These are phyloP conservation scores for Nicotiana undulata DNA, from an alignment of 257 asterid species.

Conservation along the genomic window DNA sequence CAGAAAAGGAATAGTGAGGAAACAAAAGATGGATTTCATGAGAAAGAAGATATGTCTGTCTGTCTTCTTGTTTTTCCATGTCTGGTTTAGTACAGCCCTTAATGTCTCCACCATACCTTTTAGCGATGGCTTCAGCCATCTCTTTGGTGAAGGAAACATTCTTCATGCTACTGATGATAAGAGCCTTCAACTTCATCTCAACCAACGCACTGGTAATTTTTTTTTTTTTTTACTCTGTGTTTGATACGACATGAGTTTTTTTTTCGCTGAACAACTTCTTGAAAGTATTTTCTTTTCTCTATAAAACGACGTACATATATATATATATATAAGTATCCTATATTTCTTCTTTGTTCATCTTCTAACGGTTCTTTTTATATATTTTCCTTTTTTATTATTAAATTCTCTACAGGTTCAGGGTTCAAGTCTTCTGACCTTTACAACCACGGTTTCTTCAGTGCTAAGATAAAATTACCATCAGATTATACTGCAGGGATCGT, in stretches of 20 bases:
- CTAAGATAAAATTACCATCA: slow-evolving; percentile 77
- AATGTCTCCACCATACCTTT: slow-evolving; percentile 47
- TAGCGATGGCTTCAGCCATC: slow-evolving; percentile 47
- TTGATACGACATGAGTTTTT: neutral
- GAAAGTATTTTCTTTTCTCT: neutral
- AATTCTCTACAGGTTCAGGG: slow-evolving; percentile 63
- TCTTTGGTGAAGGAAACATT: slow-evolving; percentile 65
- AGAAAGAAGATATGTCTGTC: slow-evolving; percentile 20
- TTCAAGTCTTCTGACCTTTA: slow-evolving; percentile 79
- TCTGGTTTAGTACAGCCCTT: slow-evolving; percentile 14
- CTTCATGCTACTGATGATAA: slow-evolving; percentile 40
- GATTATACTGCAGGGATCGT: slow-evolving; percentile 91
- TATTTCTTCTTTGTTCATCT: neutral
- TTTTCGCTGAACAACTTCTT: neutral
- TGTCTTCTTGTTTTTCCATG: slow-evolving; percentile 19
- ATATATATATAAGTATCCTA: neutral
- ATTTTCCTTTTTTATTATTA: neutral
- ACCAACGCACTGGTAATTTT: slow-evolving; percentile 57
- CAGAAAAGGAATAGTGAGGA: neutral
- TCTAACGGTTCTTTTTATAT: too few species aligned
- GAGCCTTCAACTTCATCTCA: slow-evolving; percentile 65
- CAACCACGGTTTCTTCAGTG: slow-evolving; percentile 84
- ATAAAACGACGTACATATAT: neutral
- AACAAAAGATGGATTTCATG: neutral
- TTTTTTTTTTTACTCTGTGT: neutral